phyloP scores from a whole-genome alignment of 352 stramenopile genomes.

The Pythium sp. region DNA sequence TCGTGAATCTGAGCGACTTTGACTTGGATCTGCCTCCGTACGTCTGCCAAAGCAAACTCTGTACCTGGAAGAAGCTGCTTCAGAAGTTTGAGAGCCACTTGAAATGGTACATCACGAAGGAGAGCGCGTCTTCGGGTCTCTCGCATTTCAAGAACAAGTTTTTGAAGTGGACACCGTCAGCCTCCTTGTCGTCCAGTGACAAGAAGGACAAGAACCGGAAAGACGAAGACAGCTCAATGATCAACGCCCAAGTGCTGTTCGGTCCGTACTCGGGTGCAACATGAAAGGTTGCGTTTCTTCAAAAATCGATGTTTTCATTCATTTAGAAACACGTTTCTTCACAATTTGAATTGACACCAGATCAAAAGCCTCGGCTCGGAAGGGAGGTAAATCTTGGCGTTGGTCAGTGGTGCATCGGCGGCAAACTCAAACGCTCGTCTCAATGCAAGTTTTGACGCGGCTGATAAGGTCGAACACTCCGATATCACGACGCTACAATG shows the following conservation, averaged over 20 bases:
- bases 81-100: constrained; percentile 83
- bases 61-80: constrained; percentile 75
- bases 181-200: constrained; percentile 29
- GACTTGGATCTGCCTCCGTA: constrained; percentile 76
- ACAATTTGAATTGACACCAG: background rate
- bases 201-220: constrained; percentile 73
- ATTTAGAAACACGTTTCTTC: background rate
- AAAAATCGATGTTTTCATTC: background rate
- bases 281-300: constrained; percentile 3
- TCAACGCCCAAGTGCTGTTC: constrained; percentile 75
- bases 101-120: constrained; percentile 81
- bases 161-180: constrained; percentile 69
- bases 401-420: background rate
- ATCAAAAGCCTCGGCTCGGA: background rate
- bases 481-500: constrained; percentile 63
- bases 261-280: constrained; percentile 62
- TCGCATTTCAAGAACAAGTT: constrained; percentile 88
- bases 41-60: constrained; percentile 80
- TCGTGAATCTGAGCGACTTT: constrained; percentile 82
- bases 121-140: constrained; percentile 75
- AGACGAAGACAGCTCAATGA: constrained; percentile 47
- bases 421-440: constrained; percentile 23
- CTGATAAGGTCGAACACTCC: constrained; percentile 67
- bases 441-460: constrained; percentile 65
- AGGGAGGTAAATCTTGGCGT: background rate